Evolutionary conservation across 192 early-diverging fungal genomes (phyloP).

Genomic region (Gamsiella multidivaricata): DNA sequence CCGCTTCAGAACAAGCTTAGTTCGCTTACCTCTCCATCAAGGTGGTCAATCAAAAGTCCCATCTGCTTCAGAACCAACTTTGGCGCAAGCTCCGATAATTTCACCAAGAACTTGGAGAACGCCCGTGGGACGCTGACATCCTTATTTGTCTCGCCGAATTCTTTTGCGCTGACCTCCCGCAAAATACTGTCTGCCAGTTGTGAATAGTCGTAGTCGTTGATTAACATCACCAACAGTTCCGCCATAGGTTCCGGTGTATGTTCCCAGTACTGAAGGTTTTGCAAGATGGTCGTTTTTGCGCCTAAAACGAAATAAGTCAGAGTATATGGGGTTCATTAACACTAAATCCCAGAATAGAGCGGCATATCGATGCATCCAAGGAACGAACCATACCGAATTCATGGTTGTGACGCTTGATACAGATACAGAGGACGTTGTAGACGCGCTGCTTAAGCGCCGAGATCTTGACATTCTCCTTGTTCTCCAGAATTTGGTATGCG

Average conservation of each 20-base stretch:
- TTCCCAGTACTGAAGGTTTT: constrained; percentile 88
- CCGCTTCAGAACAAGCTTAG: not conserved
- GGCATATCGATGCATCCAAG: too few relatives aligned
- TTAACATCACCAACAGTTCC: constrained; percentile 72
- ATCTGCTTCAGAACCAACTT: constrained; percentile 90
- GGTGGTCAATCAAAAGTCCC: constrained; percentile 81
- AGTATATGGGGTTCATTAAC: not conserved
- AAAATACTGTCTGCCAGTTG: constrained; percentile 81
- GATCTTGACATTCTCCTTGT: constrained; percentile 73
- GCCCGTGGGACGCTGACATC: constrained; percentile 86
- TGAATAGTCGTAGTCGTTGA: constrained; percentile 68
- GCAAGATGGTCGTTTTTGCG: constrained; percentile 80
- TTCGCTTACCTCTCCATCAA: constrained; percentile 86
- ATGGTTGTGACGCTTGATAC: constrained; percentile 83
- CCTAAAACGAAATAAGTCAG: too few relatives aligned
- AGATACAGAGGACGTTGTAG: constrained; percentile 78
- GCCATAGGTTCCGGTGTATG: constrained; percentile 88
- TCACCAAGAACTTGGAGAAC: constrained; percentile 84
- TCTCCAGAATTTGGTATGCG: constrained; percentile 85
- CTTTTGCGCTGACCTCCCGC: constrained; percentile 65
- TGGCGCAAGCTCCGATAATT: constrained; percentile 84
- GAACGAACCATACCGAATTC: constrained; percentile 76
- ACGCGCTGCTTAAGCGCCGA: constrained; percentile 64
- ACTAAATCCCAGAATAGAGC: too few relatives aligned
- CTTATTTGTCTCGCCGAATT: constrained; percentile 63